phyloP scores from a whole-genome alignment of 371 early-diverging fungal species.

The Fennellomyces sp. region DNA sequence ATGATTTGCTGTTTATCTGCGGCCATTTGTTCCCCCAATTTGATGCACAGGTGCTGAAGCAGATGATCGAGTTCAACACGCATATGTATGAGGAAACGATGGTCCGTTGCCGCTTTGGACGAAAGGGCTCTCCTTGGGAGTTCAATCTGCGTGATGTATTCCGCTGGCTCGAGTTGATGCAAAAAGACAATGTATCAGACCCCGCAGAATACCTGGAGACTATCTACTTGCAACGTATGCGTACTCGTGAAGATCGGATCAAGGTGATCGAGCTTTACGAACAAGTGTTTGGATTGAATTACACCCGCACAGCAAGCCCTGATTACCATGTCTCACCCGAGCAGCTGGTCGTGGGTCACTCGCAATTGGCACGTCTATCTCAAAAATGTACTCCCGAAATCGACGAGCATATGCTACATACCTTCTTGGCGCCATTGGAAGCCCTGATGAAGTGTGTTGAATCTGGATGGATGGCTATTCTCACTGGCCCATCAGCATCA shows the following conservation, averaged over 20 bases:
- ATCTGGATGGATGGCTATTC: conserved; percentile 90
- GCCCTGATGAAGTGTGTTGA: conserved; percentile 88
- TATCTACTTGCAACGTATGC: conserved; percentile 89
- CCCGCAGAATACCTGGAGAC: conserved; percentile 81
- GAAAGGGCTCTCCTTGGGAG: conserved; percentile 95
- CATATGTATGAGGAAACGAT: conserved; percentile 86
- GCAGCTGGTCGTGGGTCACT: conserved; percentile 68
- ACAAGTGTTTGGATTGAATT: conserved; percentile 61
- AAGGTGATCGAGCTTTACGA: conserved; percentile 68
- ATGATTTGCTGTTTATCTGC: conserved; percentile 83
- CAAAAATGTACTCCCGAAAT: conserved; percentile 13
- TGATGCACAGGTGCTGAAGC: conserved; percentile 45
- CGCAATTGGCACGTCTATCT: conserved; percentile 57
- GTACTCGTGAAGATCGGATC: conserved; percentile 79
- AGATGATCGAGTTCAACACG: conserved; percentile 90
- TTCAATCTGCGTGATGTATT: conserved; percentile 97
- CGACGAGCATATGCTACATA: conserved; percentile 66
- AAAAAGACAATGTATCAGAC: conserved; percentile 46
- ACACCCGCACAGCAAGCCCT: conserved; percentile 44
- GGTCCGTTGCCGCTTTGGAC: conserved; percentile 79
- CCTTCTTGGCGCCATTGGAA: conserved; percentile 72
- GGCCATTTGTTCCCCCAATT: conserved; percentile 69
- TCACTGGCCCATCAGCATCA: conserved; percentile 84
- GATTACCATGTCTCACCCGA: conserved; percentile 43
- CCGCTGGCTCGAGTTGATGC: conserved; percentile 90